A percentile compares a stretch with the other conserved stretches of the same genome.
These are phyloP conservation scores for Talaromyces sp. DNA, from an alignment of 2,329 filamentous ascomycete species.

Conservation along the genomic window DNA sequence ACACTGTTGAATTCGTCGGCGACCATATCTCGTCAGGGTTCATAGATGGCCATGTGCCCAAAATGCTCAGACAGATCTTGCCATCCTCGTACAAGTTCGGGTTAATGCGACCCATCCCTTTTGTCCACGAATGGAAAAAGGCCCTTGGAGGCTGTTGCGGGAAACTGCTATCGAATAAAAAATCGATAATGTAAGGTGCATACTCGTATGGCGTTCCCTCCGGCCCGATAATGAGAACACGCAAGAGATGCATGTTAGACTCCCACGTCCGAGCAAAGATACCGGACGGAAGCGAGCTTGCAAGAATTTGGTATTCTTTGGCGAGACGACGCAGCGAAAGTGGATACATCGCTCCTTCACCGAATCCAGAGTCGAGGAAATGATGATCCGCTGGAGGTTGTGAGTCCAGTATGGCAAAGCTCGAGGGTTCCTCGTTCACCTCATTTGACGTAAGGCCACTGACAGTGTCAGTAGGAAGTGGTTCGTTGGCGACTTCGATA, in stretches of 20 bases:
- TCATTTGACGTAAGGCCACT: constrained; percentile 1
- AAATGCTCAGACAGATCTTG: constrained; percentile 54
- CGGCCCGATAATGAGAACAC: constrained; percentile 54
- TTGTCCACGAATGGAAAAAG: constrained; percentile 56
- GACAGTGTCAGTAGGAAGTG: not conserved
- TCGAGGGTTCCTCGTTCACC: constrained; percentile 19
- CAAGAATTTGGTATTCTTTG: constrained; percentile 56
- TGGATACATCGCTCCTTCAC: constrained; percentile 2
- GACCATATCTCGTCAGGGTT: constrained; percentile 50
- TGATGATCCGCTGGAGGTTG: constrained; percentile 39
- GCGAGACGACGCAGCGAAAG: constrained; percentile 44
- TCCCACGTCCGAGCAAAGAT: constrained; percentile 58
- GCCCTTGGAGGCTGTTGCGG: constrained; percentile 49
- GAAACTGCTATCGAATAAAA: constrained; percentile 46
- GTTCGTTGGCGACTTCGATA: constrained; percentile 2
- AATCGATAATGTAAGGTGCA: constrained; percentile 57
- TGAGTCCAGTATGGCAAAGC: constrained; percentile 38
- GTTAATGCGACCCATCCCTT: constrained; percentile 49
- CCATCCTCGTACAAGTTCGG: constrained; percentile 60
- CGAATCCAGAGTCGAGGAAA: constrained; percentile 18
- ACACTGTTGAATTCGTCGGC: constrained; percentile 45
- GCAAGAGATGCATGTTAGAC: constrained; percentile 51
- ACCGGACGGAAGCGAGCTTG: constrained; percentile 46
- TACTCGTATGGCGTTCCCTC: constrained; percentile 56
- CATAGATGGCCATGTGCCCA: constrained; percentile 55